Evolutionary conservation across 257 asterid species (phyloP).

Genomic region (Scutellaria galericulata): DNA sequence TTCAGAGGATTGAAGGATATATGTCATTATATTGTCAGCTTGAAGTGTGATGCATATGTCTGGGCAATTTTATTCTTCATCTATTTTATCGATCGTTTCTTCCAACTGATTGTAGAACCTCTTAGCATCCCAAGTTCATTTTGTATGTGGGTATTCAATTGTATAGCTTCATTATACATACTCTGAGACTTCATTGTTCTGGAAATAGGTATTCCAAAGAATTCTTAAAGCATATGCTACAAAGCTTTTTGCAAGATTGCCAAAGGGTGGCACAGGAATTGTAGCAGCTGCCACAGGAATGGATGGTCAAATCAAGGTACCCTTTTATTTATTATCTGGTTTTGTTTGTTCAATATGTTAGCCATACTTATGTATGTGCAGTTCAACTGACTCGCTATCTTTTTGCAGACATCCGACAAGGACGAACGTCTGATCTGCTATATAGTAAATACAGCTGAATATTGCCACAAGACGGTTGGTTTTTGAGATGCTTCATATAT

Average conservation of each 20-base stretch:
- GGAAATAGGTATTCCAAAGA: conserved; percentile 71
- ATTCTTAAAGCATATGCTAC: conserved; percentile 95
- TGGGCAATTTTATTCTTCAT: conserved; percentile 17
- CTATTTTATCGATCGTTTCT: conserved; percentile 40
- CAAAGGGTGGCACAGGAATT: conserved; percentile 96
- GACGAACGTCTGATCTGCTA: conserved; percentile 94
- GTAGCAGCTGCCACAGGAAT: conserved; percentile 99
- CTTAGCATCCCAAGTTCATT: background rate
- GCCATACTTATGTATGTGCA: background rate
- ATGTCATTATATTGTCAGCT: background rate
- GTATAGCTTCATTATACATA: conserved; percentile 8
- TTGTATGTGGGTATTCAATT: conserved; percentile 14
- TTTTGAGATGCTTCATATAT: conserved; percentile 33
- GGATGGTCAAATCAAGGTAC: conserved; percentile 98
- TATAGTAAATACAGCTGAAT: conserved; percentile 97
- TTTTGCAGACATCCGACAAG: conserved; percentile 91
- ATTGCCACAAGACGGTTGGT: conserved; percentile 95
- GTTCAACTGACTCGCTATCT: conserved; percentile 31
- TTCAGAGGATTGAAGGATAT: conserved; percentile 14
- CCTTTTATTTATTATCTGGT: conserved; percentile 11
- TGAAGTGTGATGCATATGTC: conserved; percentile 8
- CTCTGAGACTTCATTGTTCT: conserved; percentile 34
- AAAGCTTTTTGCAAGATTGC: conserved; percentile 85
- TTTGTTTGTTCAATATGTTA: conserved; percentile 26
- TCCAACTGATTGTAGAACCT: background rate